phyloP scores from a whole-genome alignment of 441 rosid species.

The Dalechampia spathulata region DNA sequence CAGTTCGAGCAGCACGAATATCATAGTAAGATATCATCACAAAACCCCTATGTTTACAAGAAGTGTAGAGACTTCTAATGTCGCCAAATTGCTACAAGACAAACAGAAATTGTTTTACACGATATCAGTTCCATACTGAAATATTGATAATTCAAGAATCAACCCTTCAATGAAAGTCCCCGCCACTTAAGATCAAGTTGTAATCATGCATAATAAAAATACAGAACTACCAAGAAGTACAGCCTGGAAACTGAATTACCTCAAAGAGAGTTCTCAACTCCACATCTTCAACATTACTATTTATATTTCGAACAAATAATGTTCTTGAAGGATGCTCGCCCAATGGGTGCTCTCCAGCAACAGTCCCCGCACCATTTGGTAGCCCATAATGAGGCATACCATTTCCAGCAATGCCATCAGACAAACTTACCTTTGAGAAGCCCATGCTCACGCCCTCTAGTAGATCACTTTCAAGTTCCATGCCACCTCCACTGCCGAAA shows the following conservation, averaged over 20 bases:
- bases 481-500: conserved; percentile 93
- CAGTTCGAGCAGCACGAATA: conserved; percentile 93
- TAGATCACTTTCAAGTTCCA: conserved; percentile 73
- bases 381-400: conserved; percentile 50
- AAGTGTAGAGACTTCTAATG: conserved; percentile 90
- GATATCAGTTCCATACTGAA: not conserved
- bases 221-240: too few relatives aligned
- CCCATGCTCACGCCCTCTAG: conserved; percentile 53
- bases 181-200: too few relatives aligned
- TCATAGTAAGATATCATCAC: conserved; percentile 99
- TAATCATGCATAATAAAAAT: too few relatives aligned
- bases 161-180: too few relatives aligned
- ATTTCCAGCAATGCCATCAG: conserved; percentile 60
- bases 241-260: too few relatives aligned
- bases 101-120: not conserved
- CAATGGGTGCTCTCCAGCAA: conserved; percentile 95
- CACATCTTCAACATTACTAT: conserved; percentile 92
- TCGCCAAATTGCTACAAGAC: conserved; percentile 89
- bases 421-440: conserved; percentile 51
- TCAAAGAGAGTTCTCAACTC: conserved; percentile 84
- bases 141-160: too few relatives aligned
- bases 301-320: conserved; percentile 91
- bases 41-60: conserved; percentile 98
- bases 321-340: conserved; percentile 99
- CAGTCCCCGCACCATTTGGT: conserved; percentile 68